phyloP scores from a whole-genome alignment of 1,284 basidiomycete species.

The Rhizoctonia solani region DNA sequence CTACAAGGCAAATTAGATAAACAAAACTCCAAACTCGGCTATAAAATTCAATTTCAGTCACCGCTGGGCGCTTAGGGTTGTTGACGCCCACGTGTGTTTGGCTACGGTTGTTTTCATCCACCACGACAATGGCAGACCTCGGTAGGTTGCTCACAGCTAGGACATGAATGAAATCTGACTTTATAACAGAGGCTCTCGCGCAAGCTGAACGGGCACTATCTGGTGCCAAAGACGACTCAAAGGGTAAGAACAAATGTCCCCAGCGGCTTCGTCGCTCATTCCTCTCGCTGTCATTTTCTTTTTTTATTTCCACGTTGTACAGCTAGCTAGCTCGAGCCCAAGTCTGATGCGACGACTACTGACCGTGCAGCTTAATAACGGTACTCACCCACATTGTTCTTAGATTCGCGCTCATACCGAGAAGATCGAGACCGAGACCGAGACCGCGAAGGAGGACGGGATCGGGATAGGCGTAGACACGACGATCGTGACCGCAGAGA shows the following conservation, averaged over 20 bases:
- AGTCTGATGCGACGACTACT: conserved; percentile 13
- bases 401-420: conserved; percentile 25
- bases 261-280: conserved; percentile 31
- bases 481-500: conserved; percentile 48
- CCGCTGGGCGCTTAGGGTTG: background rate
- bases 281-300: background rate
- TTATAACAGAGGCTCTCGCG: conserved; percentile 18
- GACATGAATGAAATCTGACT: background rate
- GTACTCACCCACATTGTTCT: background rate
- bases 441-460: too few species aligned
- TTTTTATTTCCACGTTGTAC: too few species aligned
- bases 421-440: conserved; percentile 50
- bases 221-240: conserved; percentile 16
- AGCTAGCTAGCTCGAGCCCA: conserved; percentile 25
- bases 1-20: background rate
- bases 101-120: conserved; percentile 7
- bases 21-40: background rate
- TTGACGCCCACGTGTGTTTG: background rate
- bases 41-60: background rate
- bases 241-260: conserved; percentile 9
- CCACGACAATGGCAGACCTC: conserved; percentile 30
- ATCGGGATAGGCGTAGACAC: too few species aligned
- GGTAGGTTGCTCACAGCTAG: background rate
- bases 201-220: conserved; percentile 21
- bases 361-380: conserved; percentile 27